Percentiles rank a stretch among this genome's conserved stretches.
phyloP scores from a whole-genome alignment of 305 asterid genomes.

The Petunia hybrid region DNA sequence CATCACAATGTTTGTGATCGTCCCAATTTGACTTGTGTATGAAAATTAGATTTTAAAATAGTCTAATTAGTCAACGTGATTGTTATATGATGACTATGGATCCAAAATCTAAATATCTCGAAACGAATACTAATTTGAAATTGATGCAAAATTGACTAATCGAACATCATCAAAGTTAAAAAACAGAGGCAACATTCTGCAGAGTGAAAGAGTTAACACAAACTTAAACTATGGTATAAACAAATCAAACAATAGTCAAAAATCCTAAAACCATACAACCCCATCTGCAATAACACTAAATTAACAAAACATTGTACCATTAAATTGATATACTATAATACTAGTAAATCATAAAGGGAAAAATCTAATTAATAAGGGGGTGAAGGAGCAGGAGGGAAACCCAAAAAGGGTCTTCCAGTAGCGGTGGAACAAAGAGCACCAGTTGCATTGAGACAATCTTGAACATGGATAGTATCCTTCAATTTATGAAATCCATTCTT shows the following conservation, averaged over 20 bases:
- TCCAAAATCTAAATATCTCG: background rate
- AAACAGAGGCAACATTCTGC: background rate
- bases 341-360: too few species aligned
- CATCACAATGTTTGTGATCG: too few species aligned
- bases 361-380: constrained; percentile 31
- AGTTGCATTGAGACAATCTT: constrained; percentile 31
- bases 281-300: background rate
- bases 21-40: too few species aligned
- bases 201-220: background rate
- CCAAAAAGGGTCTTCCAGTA: constrained; percentile 60
- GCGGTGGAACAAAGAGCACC: constrained; percentile 30
- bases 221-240: background rate
- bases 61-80: too few species aligned
- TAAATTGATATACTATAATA: too few species aligned
- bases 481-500: constrained; percentile 67
- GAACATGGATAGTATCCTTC: constrained; percentile 52
- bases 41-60: too few species aligned
- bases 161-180: background rate
- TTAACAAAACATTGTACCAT: too few species aligned
- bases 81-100: background rate
- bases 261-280: background rate
- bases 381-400: constrained; percentile 49
- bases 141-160: too few species aligned
- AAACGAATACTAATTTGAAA: background rate
- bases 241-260: background rate